Base-by-base conservation (phyloP, 2,329 filamentous ascomycete genomes). In the Pestalotiopsis sp. region DNA sequence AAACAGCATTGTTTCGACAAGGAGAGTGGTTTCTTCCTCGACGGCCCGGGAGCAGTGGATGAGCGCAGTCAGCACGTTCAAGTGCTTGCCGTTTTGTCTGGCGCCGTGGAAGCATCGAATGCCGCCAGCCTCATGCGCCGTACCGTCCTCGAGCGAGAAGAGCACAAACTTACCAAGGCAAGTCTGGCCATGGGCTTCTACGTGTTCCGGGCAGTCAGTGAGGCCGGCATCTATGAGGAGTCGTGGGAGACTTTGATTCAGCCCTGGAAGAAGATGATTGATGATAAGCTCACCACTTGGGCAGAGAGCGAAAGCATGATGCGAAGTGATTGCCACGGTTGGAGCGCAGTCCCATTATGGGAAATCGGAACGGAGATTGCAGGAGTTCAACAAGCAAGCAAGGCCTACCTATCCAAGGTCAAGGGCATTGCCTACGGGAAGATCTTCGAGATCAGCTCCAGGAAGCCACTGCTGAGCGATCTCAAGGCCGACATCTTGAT, bases 51-150 rank as follows among this genome's bases (percentile, higher is more conserved):
- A 67, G n/a, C 67, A 14, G 3, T 73, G 69, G 64, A 69, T 20
- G 74, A 75, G 39, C 67, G 65, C 35, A 77, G 73, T 3, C 75
- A 78, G 60, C 77, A 79, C 35, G 73, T 72, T 14, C 77, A 78
- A 55, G 69, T 78, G 2, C 77, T 76, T 11, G 77, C 76, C 1
- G 73, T 78, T 0, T 63, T 70, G 2, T 20, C 67, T 10, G 67
- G 69, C 2, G 66, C 61, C 26, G 58, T 72, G 1, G 61, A 56
- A 1, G 73, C 68, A 2, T 35, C 65, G 3, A 60, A 66, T 4
- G 74, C 71, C 4, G 67, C 65, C 38, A 44, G 65, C 11, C 68
- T 73, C 10, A 68, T 75, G 40, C 35, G 64, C 3, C 69, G 70
- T 17, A 57, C 68, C 17, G 55, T 70, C 3, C 20, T 63, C 3